Evolutionary conservation across 2,329 filamentous ascomycete species (phyloP).

Genomic region (Colletotrichum theobromicola): DNA sequence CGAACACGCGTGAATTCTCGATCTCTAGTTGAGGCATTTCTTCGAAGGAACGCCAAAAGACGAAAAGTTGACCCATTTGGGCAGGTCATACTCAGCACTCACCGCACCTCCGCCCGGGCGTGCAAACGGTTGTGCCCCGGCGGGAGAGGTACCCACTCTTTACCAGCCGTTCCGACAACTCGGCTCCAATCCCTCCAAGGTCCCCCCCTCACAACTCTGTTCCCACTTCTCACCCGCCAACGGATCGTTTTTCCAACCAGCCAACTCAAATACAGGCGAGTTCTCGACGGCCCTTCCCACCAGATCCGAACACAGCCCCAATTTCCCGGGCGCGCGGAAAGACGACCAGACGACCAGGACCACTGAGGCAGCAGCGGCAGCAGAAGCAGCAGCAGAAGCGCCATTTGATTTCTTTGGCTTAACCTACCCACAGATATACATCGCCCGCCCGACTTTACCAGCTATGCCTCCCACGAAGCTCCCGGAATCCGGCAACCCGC

Average conservation of each 20-base stretch:
- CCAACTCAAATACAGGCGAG: not conserved
- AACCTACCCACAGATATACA: not conserved
- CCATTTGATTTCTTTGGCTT: not conserved
- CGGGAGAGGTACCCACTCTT: not conserved
- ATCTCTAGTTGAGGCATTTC: not conserved
- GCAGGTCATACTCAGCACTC: not conserved
- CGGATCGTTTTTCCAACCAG: not conserved
- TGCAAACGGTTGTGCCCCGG: not conserved
- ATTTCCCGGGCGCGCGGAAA: not conserved
- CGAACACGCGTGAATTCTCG: not conserved
- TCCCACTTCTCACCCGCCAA: not conserved
- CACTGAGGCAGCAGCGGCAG: not conserved
- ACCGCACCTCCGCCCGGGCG: not conserved
- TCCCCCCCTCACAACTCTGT: not conserved
- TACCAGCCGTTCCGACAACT: slow-evolving; percentile 8
- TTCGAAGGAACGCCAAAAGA: not conserved
- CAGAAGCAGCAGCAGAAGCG: not conserved
- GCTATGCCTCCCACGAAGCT: slow-evolving; percentile 50
- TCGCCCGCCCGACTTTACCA: not conserved
- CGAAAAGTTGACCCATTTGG: not conserved
- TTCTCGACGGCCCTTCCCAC: not conserved
- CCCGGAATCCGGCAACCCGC: slow-evolving; percentile 51
- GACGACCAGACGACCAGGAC: not conserved
- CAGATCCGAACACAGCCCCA: slow-evolving; percentile 1
- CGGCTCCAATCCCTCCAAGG: not conserved